Conservation (phyloP, 2,329 filamentous ascomycete species). For the Diaporthe citriasiana region DNA sequence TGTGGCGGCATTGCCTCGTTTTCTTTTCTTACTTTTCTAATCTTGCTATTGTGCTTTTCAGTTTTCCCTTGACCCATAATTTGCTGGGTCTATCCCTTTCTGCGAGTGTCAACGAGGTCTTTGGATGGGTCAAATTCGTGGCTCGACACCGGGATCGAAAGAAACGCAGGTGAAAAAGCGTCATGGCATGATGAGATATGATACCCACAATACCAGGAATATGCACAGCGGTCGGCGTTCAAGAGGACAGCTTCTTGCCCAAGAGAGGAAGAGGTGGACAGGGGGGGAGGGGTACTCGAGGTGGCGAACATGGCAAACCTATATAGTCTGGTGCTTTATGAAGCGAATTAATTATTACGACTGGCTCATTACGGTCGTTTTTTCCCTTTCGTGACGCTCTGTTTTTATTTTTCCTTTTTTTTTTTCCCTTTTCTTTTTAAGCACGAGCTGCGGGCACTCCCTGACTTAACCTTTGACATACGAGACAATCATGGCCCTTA, state of each 20-base stretch:
- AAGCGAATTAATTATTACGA: not conserved
- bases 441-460: not conserved
- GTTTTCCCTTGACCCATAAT: not conserved
- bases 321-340: not conserved
- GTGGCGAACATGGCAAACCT: not conserved
- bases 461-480: not conserved
- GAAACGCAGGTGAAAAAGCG: not conserved
- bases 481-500: not conserved
- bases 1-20: not conserved
- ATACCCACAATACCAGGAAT: constrained; percentile 33
- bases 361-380: not conserved
- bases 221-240: constrained; percentile 26
- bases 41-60: not conserved
- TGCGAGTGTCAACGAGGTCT: not conserved
- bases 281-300: too few species aligned
- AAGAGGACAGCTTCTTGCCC: not conserved
- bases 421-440: not conserved
- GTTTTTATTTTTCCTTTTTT: too few species aligned
- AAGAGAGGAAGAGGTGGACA: constrained; percentile 1
- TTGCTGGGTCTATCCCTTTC: not conserved
- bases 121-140: not conserved
- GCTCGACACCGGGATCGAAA: constrained; percentile 2
- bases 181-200: constrained; percentile 22
- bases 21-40: not conserved
- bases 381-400: not conserved